Percentiles rank a stretch among this genome's conserved stretches.
Conservation (phyloP, 2,329 filamentous ascomycete genomes). For the Cordyceps farinosa region DNA sequence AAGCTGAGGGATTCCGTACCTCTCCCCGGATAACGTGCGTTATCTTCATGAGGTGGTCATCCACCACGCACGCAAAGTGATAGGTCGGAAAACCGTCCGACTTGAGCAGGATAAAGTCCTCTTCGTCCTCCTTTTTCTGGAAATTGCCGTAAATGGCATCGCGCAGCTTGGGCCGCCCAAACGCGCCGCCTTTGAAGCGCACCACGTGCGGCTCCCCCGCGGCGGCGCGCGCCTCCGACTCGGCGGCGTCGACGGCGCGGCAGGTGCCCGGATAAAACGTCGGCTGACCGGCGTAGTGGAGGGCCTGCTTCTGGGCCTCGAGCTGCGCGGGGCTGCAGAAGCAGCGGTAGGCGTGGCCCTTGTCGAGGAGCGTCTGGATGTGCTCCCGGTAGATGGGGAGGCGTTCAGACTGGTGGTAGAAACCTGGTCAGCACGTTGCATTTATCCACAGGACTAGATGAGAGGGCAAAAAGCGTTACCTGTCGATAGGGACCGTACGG, state of each 20-base stretch:
- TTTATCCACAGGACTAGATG: too few species aligned
- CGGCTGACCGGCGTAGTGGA: conserved; percentile 48
- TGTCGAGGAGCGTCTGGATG: conserved; percentile 63
- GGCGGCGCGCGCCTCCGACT: conserved; percentile 67
- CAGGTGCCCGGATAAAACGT: conserved; percentile 64
- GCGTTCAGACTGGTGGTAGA: conserved; percentile 65
- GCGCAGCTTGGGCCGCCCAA: conserved; percentile 58
- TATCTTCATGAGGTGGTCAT: conserved; percentile 93
- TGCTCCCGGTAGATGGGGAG: conserved; percentile 69
- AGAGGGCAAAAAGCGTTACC: conserved; percentile 40
- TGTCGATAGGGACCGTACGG: conserved; percentile 83
- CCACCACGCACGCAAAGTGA: conserved; percentile 94
- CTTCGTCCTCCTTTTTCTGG: conserved; percentile 52
- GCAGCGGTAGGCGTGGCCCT: conserved; percentile 81
- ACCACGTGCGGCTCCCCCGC: conserved; percentile 71
- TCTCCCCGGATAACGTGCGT: conserved; percentile 92
- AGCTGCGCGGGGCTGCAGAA: conserved; percentile 79
- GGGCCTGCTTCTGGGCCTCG: conserved; percentile 60
- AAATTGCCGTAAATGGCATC: conserved; percentile 78
- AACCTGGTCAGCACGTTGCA: background rate
- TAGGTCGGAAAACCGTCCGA: conserved; percentile 92
- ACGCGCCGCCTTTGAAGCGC: conserved; percentile 61
- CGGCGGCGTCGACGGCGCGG: conserved; percentile 57
- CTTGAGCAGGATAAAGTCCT: conserved; percentile 89
- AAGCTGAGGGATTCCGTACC: background rate